phyloP scores from a whole-genome alignment of 179 eudicot species.

The Carnegiea gigantea region DNA sequence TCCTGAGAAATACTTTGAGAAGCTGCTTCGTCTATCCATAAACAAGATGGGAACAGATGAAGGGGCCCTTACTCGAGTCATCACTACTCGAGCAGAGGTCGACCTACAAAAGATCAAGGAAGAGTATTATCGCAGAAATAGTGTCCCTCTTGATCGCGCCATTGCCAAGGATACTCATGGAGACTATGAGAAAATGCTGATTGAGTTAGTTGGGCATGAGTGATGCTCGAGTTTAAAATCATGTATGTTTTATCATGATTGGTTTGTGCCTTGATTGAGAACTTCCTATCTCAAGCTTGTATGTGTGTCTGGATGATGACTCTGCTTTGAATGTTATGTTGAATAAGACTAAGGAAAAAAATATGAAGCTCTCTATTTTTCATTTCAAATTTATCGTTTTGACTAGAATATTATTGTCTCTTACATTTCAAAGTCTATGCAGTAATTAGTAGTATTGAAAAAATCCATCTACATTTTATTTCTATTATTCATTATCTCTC shows the following conservation, averaged over 20 bases:
- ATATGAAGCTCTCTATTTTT: background rate
- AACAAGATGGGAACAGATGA: constrained; percentile 82
- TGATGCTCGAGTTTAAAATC: constrained; percentile 35
- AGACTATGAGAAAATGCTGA: constrained; percentile 77
- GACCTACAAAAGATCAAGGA: constrained; percentile 74
- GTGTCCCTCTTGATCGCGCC: constrained; percentile 64
- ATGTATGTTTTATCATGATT: background rate
- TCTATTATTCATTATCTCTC: too few relatives aligned
- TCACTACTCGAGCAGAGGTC: constrained; percentile 81
- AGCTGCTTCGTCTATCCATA: constrained; percentile 68
- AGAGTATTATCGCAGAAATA: constrained; percentile 80
- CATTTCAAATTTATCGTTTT: background rate
- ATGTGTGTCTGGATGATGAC: too few relatives aligned
- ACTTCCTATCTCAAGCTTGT: too few relatives aligned
- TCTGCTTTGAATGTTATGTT: constrained; percentile 14
- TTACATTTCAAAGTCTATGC: too few relatives aligned
- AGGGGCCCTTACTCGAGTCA: constrained; percentile 76
- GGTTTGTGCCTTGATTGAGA: too few relatives aligned
- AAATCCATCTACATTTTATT: too few relatives aligned
- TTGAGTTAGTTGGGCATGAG: constrained; percentile 67
- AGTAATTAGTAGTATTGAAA: too few relatives aligned
- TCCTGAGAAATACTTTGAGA: constrained; percentile 86
- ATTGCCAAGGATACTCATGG: constrained; percentile 75
- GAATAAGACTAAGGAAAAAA: constrained; percentile 18
- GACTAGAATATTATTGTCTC: too few relatives aligned